phyloP scores from a whole-genome alignment of 805 yeast genomes.

The Torulaspora quercuum region DNA sequence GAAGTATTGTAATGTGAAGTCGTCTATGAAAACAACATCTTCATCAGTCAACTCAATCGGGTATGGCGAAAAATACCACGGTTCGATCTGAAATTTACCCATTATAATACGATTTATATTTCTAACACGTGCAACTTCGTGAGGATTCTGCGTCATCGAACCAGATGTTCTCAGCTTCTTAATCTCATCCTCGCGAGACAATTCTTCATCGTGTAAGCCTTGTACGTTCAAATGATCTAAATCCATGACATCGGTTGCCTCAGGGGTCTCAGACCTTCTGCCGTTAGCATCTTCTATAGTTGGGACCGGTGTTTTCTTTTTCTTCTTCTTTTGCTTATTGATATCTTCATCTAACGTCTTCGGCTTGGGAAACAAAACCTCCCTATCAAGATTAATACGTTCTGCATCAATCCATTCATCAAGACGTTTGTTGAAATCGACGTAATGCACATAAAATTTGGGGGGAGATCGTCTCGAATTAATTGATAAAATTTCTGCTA shows the following conservation, averaged over 20 bases:
- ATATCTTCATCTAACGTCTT: constrained; percentile 46
- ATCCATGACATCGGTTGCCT: constrained; percentile 68
- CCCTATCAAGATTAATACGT: constrained; percentile 67
- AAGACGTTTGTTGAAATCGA: constrained; percentile 89
- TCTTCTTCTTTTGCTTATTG: constrained; percentile 35
- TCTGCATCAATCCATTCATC: constrained; percentile 89
- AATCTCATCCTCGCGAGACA: constrained; percentile 86
- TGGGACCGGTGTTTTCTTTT: constrained; percentile 31
- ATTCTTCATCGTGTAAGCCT: constrained; percentile 66
- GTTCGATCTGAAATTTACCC: constrained; percentile 91
- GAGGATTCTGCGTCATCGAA: constrained; percentile 88
- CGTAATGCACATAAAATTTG: constrained; percentile 89
- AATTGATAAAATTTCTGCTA: constrained; percentile 81
- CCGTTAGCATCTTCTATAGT: constrained; percentile 10
- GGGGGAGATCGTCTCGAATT: constrained; percentile 72
- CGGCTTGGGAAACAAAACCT: constrained; percentile 67
- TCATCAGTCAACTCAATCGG: constrained; percentile 93
- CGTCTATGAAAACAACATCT: constrained; percentile 86
- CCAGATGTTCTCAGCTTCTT: constrained; percentile 92
- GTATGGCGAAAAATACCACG: constrained; percentile 98
- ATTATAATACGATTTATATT: constrained; percentile 74
- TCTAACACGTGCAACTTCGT: constrained; percentile 86
- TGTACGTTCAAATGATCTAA: constrained; percentile 82
- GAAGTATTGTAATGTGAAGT: constrained; percentile 82
- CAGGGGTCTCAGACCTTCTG: constrained; percentile 30